phyloP scores from a whole-genome alignment of 163 green algal genomes.

The Coccomyxa subellipsoidea region DNA sequence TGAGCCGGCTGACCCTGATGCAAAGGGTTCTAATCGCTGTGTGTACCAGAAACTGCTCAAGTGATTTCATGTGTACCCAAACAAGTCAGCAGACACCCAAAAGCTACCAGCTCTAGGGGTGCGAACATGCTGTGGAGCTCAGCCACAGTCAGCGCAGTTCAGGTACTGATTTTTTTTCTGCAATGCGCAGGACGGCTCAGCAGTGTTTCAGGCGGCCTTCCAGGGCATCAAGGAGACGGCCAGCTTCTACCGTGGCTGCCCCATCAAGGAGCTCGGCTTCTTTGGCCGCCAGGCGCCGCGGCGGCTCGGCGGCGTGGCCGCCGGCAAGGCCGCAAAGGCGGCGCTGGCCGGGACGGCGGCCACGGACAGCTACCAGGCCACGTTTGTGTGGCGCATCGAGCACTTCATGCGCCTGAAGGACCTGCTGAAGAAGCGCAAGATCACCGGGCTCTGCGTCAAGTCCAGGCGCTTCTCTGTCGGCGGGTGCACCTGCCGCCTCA shows the following conservation, averaged over 20 bases:
- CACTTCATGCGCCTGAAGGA: constrained; percentile 81
- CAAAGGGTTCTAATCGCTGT: no score
- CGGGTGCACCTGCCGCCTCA: constrained; percentile 60
- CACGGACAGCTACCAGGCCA: constrained; percentile 48
- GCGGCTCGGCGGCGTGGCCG: not conserved
- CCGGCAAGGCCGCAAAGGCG: not conserved
- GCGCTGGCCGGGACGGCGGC: not conserved
- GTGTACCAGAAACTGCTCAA: no score
- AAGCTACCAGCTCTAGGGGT: no score
- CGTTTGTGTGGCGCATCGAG: constrained; percentile 73
- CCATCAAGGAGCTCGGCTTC: not conserved
- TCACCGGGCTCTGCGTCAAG: constrained; percentile 74
- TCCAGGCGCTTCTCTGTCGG: constrained; percentile 62
- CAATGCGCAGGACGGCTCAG: constrained; percentile 38
- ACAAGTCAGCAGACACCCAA: no score
- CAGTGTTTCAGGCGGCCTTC: constrained; percentile 59
- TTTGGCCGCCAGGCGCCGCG: not conserved
- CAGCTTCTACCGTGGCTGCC: constrained; percentile 36
- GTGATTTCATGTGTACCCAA: no score
- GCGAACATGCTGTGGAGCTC: not conserved
- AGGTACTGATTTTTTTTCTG: not conserved
- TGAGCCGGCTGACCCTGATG: no score
- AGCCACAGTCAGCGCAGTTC: not conserved
- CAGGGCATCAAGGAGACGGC: constrained; percentile 67
- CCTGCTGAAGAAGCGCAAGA: constrained; percentile 78